These are phyloP conservation scores for Tulasnella sp. DNA, from an alignment of 768 basidiomycete genomes.

Conservation along the genomic window DNA sequence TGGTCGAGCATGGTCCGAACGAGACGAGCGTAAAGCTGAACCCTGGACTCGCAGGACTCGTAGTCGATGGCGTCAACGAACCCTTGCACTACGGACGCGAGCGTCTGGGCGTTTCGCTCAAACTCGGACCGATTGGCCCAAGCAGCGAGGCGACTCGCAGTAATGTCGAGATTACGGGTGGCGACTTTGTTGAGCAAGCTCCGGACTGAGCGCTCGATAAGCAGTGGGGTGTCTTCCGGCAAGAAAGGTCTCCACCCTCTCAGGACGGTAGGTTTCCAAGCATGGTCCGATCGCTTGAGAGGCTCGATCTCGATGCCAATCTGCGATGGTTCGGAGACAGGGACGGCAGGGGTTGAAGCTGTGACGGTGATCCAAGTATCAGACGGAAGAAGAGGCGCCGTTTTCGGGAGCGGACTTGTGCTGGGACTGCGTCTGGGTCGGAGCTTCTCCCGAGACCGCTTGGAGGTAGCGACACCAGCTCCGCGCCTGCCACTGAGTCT, in stretches of 20 bases:
- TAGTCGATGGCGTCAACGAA: neutral
- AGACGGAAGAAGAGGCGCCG: neutral
- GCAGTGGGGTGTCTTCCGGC: neutral
- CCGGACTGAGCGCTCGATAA: neutral
- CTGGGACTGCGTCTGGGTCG: neutral
- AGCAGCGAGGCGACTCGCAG: neutral
- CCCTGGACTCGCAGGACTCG: neutral
- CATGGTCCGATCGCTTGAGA: neutral
- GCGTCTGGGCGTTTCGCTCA: neutral
- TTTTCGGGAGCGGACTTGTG: neutral
- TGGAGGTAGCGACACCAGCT: neutral
- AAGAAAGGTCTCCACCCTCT: neutral
- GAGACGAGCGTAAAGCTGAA: neutral
- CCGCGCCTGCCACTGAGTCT: neutral
- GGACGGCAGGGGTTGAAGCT: neutral
- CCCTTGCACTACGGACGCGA: neutral
- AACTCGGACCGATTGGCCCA: neutral
- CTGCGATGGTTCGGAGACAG: neutral
- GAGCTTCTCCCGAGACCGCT: neutral
- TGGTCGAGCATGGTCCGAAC: neutral
- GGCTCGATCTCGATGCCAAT: neutral
- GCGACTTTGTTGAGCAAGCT: neutral
- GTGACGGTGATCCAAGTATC: neutral
- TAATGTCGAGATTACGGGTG: neutral
- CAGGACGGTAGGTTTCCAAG: neutral